Conservation (phyloP, 345 rosid species). For the Stellera chamaejasme region DNA sequence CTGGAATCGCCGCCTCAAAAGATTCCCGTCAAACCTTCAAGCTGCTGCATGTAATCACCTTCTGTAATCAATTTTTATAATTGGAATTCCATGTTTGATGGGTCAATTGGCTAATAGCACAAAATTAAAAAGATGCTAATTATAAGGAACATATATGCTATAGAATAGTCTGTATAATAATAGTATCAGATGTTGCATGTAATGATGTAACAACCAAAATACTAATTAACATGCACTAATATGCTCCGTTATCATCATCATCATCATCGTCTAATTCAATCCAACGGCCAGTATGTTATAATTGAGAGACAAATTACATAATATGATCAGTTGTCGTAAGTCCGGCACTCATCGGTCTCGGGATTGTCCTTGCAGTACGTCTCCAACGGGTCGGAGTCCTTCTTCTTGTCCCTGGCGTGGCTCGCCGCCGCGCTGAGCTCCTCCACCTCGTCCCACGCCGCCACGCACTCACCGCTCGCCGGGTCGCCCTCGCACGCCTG, state of each 20-base stretch:
- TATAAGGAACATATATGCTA: too few relatives aligned
- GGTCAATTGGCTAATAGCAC: too few relatives aligned
- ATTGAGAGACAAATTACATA: not conserved
- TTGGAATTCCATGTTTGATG: too few relatives aligned
- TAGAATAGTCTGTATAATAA: too few relatives aligned
- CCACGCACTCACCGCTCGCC: constrained; percentile 88
- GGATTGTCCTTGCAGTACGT: constrained; percentile 84
- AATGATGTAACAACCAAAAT: too few relatives aligned
- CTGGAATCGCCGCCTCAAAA: too few relatives aligned
- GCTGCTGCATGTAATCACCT: too few relatives aligned
- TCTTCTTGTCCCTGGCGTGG: constrained; percentile 83
- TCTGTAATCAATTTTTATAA: too few relatives aligned
- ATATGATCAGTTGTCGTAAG: constrained; percentile 52
- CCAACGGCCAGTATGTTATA: not conserved
- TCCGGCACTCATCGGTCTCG: constrained; percentile 92
- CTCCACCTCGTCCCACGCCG: constrained; percentile 99
- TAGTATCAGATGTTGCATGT: too few relatives aligned
- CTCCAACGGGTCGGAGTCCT: constrained; percentile 76
- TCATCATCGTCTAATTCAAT: not conserved
- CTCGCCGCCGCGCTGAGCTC: constrained; percentile 99
- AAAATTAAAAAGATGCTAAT: too few relatives aligned
- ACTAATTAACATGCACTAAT: not conserved
- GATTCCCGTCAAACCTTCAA: too few relatives aligned
- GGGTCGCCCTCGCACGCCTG: constrained; percentile 72
- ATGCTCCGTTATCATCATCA: not conserved